phyloP scores from a whole-genome alignment of 228 moss, liverwort and hornwort genomes.

The Sphagnum magellanicum region DNA sequence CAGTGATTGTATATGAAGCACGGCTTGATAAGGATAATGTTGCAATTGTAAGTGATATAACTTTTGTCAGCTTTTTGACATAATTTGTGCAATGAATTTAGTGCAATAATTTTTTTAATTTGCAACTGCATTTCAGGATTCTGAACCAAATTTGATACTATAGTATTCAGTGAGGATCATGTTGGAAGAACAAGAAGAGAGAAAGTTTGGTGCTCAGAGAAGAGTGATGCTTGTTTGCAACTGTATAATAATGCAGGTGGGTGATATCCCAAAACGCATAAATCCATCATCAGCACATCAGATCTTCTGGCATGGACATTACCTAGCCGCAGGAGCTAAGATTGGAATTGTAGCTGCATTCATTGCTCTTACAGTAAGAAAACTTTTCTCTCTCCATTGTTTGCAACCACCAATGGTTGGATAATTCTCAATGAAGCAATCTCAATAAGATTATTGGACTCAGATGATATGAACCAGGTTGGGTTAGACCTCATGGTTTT shows the following conservation, averaged over 20 bases:
- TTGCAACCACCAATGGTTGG: no score
- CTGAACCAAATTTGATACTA: no score
- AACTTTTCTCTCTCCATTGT: no score
- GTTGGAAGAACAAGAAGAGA: no score
- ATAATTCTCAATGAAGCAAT: no score
- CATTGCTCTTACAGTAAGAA: slow-evolving; percentile 65
- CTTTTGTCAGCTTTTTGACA: not conserved
- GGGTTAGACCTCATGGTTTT: no score
- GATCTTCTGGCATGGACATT: slow-evolving; percentile 23
- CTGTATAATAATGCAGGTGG: slow-evolving; percentile 27
- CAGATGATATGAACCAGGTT: no score
- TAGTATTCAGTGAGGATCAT: no score
- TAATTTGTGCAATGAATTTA: not conserved
- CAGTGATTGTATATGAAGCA: slow-evolving; percentile 27
- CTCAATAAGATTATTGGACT: no score
- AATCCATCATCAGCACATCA: slow-evolving; percentile 34
- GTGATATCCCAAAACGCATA: slow-evolving; percentile 25
- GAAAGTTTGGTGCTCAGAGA: no score
- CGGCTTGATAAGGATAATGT: slow-evolving; percentile 50
- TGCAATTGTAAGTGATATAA: slow-evolving; percentile 31
- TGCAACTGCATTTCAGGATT: not conserved
- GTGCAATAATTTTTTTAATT: not conserved
- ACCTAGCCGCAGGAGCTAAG: slow-evolving; percentile 18
- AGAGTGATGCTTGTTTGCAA: not conserved
- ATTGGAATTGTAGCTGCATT: slow-evolving; percentile 59